Percentiles rank a stretch among this genome's conserved stretches.
Conservation (phyloP, 2,329 filamentous ascomycete species). For the Diaporthe sp. region DNA sequence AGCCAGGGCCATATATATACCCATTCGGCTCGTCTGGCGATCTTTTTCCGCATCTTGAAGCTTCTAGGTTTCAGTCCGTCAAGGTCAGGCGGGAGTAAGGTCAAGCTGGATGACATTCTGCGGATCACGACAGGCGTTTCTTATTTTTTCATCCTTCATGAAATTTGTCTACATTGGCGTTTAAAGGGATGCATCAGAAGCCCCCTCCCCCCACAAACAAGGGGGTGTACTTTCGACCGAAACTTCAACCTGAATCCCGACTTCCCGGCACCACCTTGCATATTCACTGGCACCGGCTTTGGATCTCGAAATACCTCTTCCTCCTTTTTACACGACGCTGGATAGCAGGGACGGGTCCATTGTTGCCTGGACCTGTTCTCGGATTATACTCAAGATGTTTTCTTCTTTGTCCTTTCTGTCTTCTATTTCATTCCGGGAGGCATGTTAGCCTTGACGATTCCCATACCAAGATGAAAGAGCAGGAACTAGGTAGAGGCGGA, state of each 20-base stretch:
- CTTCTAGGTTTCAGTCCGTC: constrained; percentile 15
- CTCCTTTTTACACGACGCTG: constrained; percentile 5
- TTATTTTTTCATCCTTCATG: background rate
- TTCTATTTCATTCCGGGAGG: background rate
- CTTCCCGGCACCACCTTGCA: constrained; percentile 34
- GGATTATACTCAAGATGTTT: background rate
- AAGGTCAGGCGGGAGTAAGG: constrained; percentile 10
- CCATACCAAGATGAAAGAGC: constrained; percentile 15
- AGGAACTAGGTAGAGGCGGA: constrained; percentile 5
- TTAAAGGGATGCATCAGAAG: constrained; percentile 29
- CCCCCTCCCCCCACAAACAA: background rate
- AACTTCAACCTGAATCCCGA: constrained; percentile 16
- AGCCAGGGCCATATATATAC: constrained; percentile 39
- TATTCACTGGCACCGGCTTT: constrained; percentile 38
- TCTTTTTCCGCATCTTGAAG: constrained; percentile 1
- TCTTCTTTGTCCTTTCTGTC: constrained; percentile 7
- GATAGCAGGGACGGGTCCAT: background rate
- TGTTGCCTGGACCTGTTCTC: background rate
- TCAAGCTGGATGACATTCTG: constrained; percentile 15
- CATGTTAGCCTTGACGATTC: background rate
- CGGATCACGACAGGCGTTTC: constrained; percentile 18
- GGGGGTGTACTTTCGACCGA: constrained; percentile 3
- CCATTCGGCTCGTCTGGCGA: constrained; percentile 35
- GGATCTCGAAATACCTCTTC: background rate
- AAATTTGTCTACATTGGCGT: constrained; percentile 26